phyloP scores from a whole-genome alignment of 176 grass and related monocot species.

The Themeda triandra region DNA sequence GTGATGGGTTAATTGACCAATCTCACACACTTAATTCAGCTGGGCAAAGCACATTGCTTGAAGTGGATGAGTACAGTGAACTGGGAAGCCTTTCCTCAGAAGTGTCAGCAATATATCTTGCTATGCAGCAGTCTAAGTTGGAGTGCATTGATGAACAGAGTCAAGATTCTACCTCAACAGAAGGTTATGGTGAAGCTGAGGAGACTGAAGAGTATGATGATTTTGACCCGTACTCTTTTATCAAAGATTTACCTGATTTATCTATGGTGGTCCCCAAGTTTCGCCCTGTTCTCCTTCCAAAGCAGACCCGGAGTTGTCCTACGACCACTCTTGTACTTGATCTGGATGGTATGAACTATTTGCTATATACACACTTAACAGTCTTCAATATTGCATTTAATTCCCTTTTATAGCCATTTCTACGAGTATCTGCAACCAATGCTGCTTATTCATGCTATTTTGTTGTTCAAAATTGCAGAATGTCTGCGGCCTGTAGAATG shows the following conservation, averaged over 20 bases:
- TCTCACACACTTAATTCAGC: slow-evolving; percentile 22
- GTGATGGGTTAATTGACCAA: slow-evolving; percentile 14
- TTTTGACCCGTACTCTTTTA: slow-evolving; percentile 87
- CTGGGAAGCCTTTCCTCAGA: slow-evolving; percentile 81
- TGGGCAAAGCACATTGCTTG: slow-evolving; percentile 31
- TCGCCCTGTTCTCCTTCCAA: slow-evolving; percentile 83
- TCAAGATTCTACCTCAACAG: slow-evolving; percentile 76
- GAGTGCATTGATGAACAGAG: slow-evolving; percentile 85
- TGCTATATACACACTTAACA: neutral
- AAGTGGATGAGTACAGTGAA: slow-evolving; percentile 64
- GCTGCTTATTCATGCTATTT: neutral
- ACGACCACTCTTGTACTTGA: slow-evolving; percentile 80
- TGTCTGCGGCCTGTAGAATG: neutral
- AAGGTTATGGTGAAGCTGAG: slow-evolving; percentile 57
- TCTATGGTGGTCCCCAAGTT: slow-evolving; percentile 84
- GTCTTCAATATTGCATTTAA: neutral
- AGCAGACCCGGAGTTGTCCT: slow-evolving; percentile 95
- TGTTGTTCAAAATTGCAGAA: slow-evolving; percentile 1
- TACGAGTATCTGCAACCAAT: neutral
- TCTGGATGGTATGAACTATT: slow-evolving; percentile 76
- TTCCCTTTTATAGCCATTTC: neutral
- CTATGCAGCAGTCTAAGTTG: slow-evolving; percentile 72
- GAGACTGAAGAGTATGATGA: slow-evolving; percentile 69
- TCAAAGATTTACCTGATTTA: slow-evolving; percentile 87
- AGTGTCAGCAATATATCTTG: slow-evolving; percentile 90